Evolutionary conservation across 2,329 filamentous ascomycete genomes (phyloP).

Genomic region (Trematosphaeria pertusa): DNA sequence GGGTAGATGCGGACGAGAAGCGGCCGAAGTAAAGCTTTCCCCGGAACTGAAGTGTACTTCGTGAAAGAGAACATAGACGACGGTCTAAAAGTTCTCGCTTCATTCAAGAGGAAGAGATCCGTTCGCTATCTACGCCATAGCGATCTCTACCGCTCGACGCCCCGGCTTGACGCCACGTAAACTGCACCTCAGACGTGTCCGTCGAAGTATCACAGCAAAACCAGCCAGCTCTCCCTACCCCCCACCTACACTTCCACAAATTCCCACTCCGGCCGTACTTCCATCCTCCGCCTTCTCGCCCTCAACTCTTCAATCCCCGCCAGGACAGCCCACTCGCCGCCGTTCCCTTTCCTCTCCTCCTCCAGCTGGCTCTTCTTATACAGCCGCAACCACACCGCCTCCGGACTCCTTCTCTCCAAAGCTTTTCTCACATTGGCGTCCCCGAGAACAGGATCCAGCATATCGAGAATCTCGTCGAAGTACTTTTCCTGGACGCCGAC

Average conservation of each 20-base stretch:
- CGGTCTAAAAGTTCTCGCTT: no score
- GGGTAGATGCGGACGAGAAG: no score
- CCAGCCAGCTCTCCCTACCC: no score
- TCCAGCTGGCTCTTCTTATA: slow-evolving; percentile 23
- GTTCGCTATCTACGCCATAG: no score
- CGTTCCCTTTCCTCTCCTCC: background rate
- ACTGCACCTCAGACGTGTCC: no score
- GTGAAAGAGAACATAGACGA: no score
- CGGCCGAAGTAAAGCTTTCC: no score
- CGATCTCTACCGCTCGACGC: no score
- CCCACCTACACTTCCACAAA: background rate
- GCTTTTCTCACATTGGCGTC: slow-evolving; percentile 60
- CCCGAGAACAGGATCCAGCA: slow-evolving; percentile 57
- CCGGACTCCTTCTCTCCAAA: slow-evolving; percentile 70
- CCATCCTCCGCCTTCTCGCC: background rate
- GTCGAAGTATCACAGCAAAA: no score
- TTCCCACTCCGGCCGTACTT: background rate
- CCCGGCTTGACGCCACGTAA: no score
- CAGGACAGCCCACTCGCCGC: background rate
- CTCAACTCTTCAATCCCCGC: background rate
- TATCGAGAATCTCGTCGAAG: slow-evolving; percentile 73
- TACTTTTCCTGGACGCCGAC: slow-evolving; percentile 71
- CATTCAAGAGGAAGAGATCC: no score
- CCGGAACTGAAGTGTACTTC: no score
- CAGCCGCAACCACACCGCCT: slow-evolving; percentile 74